phyloP scores from a whole-genome alignment of 495 filamentous ascomycete species.

The Glutinoglossum americanum region DNA sequence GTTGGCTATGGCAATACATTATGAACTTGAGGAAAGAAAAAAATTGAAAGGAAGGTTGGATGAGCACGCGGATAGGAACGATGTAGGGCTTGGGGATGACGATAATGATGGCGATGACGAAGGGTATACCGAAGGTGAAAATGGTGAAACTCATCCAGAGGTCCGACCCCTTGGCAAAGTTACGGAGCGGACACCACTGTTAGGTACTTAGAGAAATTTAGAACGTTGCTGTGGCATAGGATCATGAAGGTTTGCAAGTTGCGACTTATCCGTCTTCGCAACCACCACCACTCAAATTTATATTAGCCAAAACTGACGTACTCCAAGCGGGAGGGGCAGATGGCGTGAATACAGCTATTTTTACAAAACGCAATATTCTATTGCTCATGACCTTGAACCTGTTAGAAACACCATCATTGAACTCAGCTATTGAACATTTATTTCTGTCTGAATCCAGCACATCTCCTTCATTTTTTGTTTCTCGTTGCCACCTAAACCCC shows the following conservation, averaged over 20 bases:
- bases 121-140: constrained; percentile 4
- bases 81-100: not conserved
- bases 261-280: not conserved
- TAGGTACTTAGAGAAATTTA: not conserved
- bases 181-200: not conserved
- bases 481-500: not conserved
- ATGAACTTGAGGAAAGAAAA: constrained; percentile 29
- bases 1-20: constrained; percentile 58
- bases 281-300: too few relatives aligned
- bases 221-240: not conserved
- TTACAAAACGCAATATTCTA: too few relatives aligned
- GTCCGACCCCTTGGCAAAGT: not conserved
- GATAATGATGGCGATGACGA: too few relatives aligned
- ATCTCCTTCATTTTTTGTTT: not conserved
- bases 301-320: too few relatives aligned
- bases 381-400: too few relatives aligned
- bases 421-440: too few relatives aligned
- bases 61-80: not conserved
- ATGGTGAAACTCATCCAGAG: not conserved
- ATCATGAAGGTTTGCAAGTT: not conserved
- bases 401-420: too few relatives aligned
- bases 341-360: too few relatives aligned
- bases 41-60: constrained; percentile 5
- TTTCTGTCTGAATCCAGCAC: too few relatives aligned
- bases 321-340: too few relatives aligned